Percentiles rank a stretch among this genome's conserved stretches.
Evolutionary conservation across 495 filamentous ascomycete species (phyloP).

Genomic region (Penicillium longicatenatum): DNA sequence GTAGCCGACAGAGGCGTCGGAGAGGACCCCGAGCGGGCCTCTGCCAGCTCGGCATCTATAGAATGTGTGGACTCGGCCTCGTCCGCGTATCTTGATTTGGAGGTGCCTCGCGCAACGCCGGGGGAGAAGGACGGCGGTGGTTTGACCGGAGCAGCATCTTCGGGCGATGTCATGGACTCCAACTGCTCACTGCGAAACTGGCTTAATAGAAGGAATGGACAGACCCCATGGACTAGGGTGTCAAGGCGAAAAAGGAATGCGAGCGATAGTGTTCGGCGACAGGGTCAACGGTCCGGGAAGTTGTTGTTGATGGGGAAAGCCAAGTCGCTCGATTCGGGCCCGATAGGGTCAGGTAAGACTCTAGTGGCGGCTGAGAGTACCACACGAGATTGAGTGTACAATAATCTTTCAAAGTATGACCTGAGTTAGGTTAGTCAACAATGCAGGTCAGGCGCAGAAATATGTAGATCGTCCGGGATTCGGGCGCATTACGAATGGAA

Average conservation of each 20-base stretch:
- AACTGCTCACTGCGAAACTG: conserved; percentile 26
- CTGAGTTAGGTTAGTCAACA: background rate
- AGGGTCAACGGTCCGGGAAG: conserved; percentile 13
- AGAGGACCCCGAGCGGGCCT: conserved; percentile 55
- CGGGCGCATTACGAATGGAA: conserved; percentile 16
- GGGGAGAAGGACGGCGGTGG: conserved; percentile 60
- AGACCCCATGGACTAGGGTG: conserved; percentile 40
- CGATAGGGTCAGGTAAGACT: conserved; percentile 7
- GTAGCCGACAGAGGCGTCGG: conserved; percentile 39
- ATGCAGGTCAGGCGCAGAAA: conserved; percentile 10
- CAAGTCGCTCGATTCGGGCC: conserved; percentile 29
- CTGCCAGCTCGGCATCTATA: conserved; percentile 50
- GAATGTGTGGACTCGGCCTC: conserved; percentile 43
- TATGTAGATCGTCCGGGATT: conserved; percentile 20
- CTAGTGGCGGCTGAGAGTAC: background rate
- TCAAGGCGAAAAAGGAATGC: background rate
- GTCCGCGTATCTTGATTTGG: conserved; percentile 50
- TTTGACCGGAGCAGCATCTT: conserved; percentile 62
- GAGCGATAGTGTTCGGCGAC: conserved; percentile 13
- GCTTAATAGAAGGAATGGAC: conserved; percentile 16
- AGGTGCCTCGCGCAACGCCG: conserved; percentile 52
- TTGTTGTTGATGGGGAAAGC: conserved; percentile 34
- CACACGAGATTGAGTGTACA: background rate
- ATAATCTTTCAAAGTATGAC: background rate
- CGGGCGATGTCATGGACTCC: conserved; percentile 63